A percentile compares a stretch with the other conserved stretches of the same genome.
These are phyloP conservation scores for Phytophthora niederhauseri DNA, from an alignment of 352 stramenopile species.

Conservation along the genomic window DNA sequence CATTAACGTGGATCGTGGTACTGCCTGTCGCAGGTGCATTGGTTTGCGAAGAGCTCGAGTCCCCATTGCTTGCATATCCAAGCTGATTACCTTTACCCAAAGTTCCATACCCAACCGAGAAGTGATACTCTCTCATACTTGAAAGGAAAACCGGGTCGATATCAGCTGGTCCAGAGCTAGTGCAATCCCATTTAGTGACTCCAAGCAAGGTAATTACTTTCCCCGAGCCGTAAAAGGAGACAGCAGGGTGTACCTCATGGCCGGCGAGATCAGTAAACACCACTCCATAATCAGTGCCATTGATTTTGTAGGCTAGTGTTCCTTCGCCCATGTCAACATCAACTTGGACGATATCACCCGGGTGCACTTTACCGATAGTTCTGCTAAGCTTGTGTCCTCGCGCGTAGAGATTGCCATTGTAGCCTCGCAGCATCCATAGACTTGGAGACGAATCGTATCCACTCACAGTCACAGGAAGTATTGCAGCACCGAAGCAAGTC, in stretches of 20 bases:
- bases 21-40: conserved; percentile 28
- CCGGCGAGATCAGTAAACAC: conserved; percentile 85
- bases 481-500: conserved; percentile 92
- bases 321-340: conserved; percentile 90
- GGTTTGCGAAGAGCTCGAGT: conserved; percentile 22
- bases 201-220: conserved; percentile 87
- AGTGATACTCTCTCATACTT: conserved; percentile 81
- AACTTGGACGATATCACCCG: conserved; percentile 87
- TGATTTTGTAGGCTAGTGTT: conserved; percentile 90
- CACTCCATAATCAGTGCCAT: conserved; percentile 87
- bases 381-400: conserved; percentile 87
- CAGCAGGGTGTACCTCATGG: conserved; percentile 85
- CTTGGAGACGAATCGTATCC: conserved; percentile 92
- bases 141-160: conserved; percentile 74
- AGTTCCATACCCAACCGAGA: conserved; percentile 78
- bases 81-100: conserved; percentile 78
- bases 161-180: conserved; percentile 34
- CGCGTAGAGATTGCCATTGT: conserved; percentile 93
- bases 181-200: conserved; percentile 78
- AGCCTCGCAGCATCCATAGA: conserved; percentile 92
- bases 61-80: conserved; percentile 70
- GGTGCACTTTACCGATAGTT: conserved; percentile 90
- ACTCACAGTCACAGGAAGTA: conserved; percentile 86
- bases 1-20: conserved; percentile 58
- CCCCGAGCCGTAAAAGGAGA: conserved; percentile 90